A percentile compares a stretch with the other conserved stretches of the same genome.
These are phyloP conservation scores for Spirogloea muscicola DNA, from an alignment of 139 green algal genomes.

Conservation along the genomic window DNA sequence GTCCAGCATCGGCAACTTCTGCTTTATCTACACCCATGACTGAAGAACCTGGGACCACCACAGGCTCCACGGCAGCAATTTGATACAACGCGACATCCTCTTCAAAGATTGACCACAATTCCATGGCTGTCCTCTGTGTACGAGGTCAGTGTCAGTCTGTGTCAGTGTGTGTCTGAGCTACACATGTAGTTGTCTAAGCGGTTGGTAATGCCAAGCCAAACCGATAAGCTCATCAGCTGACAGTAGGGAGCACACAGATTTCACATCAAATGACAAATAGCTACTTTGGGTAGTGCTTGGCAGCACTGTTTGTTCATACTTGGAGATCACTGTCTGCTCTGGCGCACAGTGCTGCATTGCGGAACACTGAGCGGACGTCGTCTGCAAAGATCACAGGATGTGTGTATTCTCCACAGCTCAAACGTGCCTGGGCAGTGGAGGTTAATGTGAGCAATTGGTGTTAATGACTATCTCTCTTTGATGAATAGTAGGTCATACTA, in stretches of 20 bases:
- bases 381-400: conserved; percentile 38
- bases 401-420: conserved; percentile 35
- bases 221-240: too few relatives aligned
- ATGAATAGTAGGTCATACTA: not conserved
- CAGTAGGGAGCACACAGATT: too few relatives aligned
- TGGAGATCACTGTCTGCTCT: conserved; percentile 2
- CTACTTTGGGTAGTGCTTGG: too few relatives aligned
- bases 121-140: too few relatives aligned
- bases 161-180: too few relatives aligned
- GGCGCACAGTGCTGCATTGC: conserved; percentile 35
- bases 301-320: too few relatives aligned
- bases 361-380: conserved; percentile 25
- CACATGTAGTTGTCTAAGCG: too few relatives aligned
- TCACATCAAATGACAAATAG: too few relatives aligned
- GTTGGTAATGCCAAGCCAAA: too few relatives aligned
- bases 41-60: not conserved
- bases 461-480: not conserved
- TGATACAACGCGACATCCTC: conserved; percentile 16
- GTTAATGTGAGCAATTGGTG: not conserved
- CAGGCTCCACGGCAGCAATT: conserved; percentile 8
- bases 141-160: too few relatives aligned
- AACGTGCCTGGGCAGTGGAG: conserved; percentile 18
- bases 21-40: too few relatives aligned
- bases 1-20: too few relatives aligned
- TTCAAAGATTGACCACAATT: conserved; percentile 16